phyloP scores from a whole-genome alignment of 192 early-diverging fungal species.

The Entrophospora sp. region DNA sequence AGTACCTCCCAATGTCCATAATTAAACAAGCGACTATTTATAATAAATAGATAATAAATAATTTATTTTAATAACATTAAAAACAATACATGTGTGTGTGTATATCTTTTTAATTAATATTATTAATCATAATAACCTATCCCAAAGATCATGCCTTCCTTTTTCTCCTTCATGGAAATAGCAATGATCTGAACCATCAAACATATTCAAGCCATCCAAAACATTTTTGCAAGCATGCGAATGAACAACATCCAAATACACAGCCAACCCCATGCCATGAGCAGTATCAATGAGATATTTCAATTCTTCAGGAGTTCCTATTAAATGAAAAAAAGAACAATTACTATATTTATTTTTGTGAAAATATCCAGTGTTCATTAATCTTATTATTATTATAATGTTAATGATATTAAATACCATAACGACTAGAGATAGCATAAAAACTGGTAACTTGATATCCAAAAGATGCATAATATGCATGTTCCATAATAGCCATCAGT shows the following conservation, averaged over 20 bases:
- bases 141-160: constrained; percentile 91
- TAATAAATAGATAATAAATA: neutral
- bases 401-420: constrained; percentile 44
- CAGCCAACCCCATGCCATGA: constrained; percentile 77
- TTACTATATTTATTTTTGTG: too few species aligned
- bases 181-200: constrained; percentile 93
- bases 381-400: too few species aligned
- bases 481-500: constrained; percentile 95
- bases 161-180: constrained; percentile 88
- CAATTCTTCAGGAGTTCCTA: constrained; percentile 79
- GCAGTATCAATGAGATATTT: constrained; percentile 88
- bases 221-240: constrained; percentile 95
- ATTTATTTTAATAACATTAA: neutral
- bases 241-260: constrained; percentile 92
- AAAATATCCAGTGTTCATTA: too few species aligned
- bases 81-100: too few species aligned
- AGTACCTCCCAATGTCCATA: constrained; percentile 86
- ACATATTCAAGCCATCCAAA: constrained; percentile 87
- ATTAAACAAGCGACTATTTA: constrained; percentile 76
- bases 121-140: constrained; percentile 31
- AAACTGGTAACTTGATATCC: constrained; percentile 98
- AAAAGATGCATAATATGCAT: constrained; percentile 97
- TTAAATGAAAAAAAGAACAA: too few species aligned
- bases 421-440: constrained; percentile 88
- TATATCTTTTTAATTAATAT: neutral